Percentiles rank a stretch among this genome's conserved stretches.
phyloP scores from a whole-genome alignment of 2,329 filamentous ascomycete species.

The Cercospora zeina region DNA sequence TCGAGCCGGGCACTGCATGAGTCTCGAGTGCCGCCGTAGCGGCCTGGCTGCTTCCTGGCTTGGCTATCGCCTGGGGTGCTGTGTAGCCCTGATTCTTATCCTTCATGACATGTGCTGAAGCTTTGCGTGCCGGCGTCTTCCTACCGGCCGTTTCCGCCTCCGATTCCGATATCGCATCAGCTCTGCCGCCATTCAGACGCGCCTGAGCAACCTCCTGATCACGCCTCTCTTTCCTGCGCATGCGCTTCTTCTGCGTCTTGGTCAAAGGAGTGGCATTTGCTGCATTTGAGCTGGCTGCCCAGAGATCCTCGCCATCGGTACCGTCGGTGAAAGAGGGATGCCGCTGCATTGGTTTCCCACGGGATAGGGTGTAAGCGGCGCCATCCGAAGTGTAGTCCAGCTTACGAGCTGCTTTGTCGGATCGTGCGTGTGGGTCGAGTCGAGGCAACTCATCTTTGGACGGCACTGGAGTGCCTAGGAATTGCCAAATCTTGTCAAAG shows the following conservation, averaged over 20 bases:
- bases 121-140: constrained; percentile 42
- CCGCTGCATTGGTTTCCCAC: constrained; percentile 5
- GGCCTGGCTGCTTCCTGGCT: not conserved
- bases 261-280: constrained; percentile 33
- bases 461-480: constrained; percentile 42
- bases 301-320: constrained; percentile 28
- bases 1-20: too few species aligned
- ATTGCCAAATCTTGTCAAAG: constrained; percentile 50
- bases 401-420: constrained; percentile 24
- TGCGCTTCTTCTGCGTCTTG: constrained; percentile 43
- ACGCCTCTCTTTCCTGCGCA: constrained; percentile 38
- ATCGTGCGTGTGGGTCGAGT: not conserved
- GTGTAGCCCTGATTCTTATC: constrained; percentile 15
- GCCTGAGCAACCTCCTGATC: constrained; percentile 17
- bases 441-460: not conserved
- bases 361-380: constrained; percentile 37
- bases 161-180: constrained; percentile 37
- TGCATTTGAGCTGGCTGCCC: constrained; percentile 27
- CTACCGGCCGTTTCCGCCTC: constrained; percentile 36
- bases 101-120: constrained; percentile 37
- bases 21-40: not conserved
- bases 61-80: not conserved
- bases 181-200: constrained; percentile 22
- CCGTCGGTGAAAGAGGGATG: constrained; percentile 25
- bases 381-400: constrained; percentile 49